These are phyloP conservation scores for Gymnopilus junonius DNA, from an alignment of 768 basidiomycete genomes.

Conservation along the genomic window DNA sequence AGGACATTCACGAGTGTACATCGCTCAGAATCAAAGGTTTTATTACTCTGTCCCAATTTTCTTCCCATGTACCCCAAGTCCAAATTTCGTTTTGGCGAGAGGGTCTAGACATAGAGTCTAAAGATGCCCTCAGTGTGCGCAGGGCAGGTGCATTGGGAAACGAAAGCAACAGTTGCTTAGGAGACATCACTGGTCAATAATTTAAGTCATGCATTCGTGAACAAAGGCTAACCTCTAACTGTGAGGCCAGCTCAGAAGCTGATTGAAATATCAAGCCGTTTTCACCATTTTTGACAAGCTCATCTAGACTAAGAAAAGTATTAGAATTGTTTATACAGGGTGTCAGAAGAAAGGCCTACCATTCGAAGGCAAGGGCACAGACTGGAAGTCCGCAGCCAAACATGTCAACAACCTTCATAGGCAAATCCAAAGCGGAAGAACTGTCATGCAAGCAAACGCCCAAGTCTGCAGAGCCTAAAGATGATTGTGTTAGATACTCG, in stretches of 20 bases:
- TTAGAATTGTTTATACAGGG: not conserved
- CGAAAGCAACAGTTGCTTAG: constrained; percentile 56
- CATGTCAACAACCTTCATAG: constrained; percentile 99
- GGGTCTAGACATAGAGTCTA: constrained; percentile 34
- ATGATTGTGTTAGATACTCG: not conserved
- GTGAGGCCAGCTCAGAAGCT: constrained; percentile 68
- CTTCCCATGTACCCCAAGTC: constrained; percentile 81
- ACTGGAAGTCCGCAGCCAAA: constrained; percentile 97
- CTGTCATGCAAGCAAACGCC: constrained; percentile 92
- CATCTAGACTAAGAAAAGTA: constrained; percentile 62
- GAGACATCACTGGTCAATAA: not conserved
- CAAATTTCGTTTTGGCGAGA: constrained; percentile 32
- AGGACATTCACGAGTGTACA: constrained; percentile 32
- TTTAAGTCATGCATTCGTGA: not conserved
- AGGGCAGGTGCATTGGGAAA: constrained; percentile 66
- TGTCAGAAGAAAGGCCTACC: constrained; percentile 52
- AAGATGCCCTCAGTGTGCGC: constrained; percentile 51
- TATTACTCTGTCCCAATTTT: constrained; percentile 80
- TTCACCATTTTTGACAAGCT: constrained; percentile 82
- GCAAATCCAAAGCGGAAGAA: constrained; percentile 89
- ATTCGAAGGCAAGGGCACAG: constrained; percentile 84
- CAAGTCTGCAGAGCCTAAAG: constrained; percentile 83
- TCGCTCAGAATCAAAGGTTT: constrained; percentile 58
- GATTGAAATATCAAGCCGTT: constrained; percentile 84
- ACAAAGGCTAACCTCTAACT: constrained; percentile 60